Evolutionary conservation across 2,329 filamentous ascomycete genomes (phyloP).

Genomic region (Pleomassaria siparia): DNA sequence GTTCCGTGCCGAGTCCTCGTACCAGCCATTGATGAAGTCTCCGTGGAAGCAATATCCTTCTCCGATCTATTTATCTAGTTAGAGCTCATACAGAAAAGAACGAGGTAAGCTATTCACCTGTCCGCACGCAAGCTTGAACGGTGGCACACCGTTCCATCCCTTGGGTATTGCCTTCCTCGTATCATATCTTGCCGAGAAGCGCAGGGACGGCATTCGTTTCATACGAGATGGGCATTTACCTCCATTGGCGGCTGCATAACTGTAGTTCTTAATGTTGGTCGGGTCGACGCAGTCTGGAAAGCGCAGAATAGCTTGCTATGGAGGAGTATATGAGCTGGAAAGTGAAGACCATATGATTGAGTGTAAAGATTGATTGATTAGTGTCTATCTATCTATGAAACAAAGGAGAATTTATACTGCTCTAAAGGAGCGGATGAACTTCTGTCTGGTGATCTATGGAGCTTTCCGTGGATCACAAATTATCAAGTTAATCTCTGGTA

Average conservation of each 20-base stretch:
- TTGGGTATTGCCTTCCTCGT: conserved; percentile 42
- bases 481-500: too few species aligned
- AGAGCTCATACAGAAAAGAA: neutral
- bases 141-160: conserved; percentile 45
- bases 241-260: conserved; percentile 34
- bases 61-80: conserved; percentile 9
- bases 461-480: too few species aligned
- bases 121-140: conserved; percentile 45
- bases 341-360: too few species aligned
- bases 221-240: conserved; percentile 41
- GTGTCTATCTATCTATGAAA: too few species aligned
- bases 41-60: conserved; percentile 43
- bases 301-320: conserved; percentile 15
- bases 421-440: too few species aligned
- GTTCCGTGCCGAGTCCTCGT: conserved; percentile 39
- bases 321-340: too few species aligned
- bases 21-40: conserved; percentile 50
- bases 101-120: conserved; percentile 12
- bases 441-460: too few species aligned
- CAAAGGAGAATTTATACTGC: too few species aligned
- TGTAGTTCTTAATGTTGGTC: conserved; percentile 20
- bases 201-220: conserved; percentile 46
- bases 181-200: conserved; percentile 49
- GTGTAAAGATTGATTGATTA: too few species aligned
- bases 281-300: conserved; percentile 47